Conservation (phyloP, 768 basidiomycete species). For the Tephrocybe sp. region DNA sequence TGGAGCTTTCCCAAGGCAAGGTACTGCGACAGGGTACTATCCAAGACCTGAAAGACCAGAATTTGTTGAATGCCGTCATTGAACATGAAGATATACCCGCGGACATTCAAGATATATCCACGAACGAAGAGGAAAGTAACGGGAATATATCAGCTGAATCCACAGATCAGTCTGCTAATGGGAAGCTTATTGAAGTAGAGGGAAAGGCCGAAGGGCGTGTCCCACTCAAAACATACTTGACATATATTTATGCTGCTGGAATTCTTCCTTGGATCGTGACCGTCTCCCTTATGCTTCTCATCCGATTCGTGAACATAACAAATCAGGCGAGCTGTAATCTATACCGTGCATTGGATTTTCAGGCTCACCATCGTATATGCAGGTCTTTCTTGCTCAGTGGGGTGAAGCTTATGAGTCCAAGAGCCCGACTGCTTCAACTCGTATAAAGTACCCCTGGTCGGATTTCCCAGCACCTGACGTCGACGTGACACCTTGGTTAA, state of each 20-base stretch:
- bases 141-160: slow-evolving; percentile 1
- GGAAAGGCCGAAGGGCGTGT: slow-evolving; percentile 66
- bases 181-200: slow-evolving; percentile 63
- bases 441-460: slow-evolving; percentile 44
- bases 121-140: slow-evolving; percentile 31
- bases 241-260: slow-evolving; percentile 64
- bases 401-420: slow-evolving; percentile 58
- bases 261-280: slow-evolving; percentile 53
- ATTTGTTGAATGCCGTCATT: slow-evolving; percentile 43
- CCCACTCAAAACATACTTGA: slow-evolving; percentile 54
- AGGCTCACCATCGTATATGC: background rate
- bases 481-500: slow-evolving; percentile 64
- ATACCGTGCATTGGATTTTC: no score
- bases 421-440: slow-evolving; percentile 13
- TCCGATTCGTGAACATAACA: slow-evolving; percentile 52
- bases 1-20: slow-evolving; percentile 54
- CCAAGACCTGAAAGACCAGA: slow-evolving; percentile 41
- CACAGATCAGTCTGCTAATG: slow-evolving; percentile 22
- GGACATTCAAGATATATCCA: slow-evolving; percentile 19
- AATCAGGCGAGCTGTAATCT: slow-evolving; percentile 45
- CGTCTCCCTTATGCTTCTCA: slow-evolving; percentile 48
- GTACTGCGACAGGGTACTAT: slow-evolving; percentile 51
- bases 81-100: slow-evolving; percentile 42
- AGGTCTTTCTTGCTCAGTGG: slow-evolving; percentile 70
- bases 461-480: slow-evolving; percentile 55